A percentile compares a stretch with the other conserved stretches of the same genome.
These are phyloP conservation scores for Nicotiana rustica DNA, from an alignment of 305 asterid species.

Conservation along the genomic window DNA sequence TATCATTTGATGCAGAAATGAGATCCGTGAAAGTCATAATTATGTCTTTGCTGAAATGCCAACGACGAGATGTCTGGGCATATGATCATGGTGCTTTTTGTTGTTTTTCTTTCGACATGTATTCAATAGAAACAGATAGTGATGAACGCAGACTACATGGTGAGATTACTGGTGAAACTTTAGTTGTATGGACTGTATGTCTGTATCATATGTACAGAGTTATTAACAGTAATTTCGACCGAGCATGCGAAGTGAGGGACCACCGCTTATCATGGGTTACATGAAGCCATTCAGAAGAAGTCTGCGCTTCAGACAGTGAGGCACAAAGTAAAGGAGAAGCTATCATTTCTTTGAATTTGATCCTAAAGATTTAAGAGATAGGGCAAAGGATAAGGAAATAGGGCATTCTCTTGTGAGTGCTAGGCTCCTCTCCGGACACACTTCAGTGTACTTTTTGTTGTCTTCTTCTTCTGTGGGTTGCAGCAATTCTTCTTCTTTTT, in stretches of 20 bases:
- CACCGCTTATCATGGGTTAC: neutral
- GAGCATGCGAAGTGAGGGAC: constrained; percentile 4
- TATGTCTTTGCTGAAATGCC: neutral
- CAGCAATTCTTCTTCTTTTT: neutral
- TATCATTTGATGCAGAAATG: neutral
- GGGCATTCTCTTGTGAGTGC: neutral
- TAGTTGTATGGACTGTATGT: neutral
- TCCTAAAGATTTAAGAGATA: neutral
- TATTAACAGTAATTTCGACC: neutral
- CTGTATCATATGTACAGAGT: neutral
- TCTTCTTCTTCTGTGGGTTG: constrained; percentile 14
- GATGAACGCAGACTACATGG: neutral
- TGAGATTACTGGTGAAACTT: constrained; percentile 4
- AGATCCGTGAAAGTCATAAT: neutral
- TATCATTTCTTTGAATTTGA: constrained; percentile 16
- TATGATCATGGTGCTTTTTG: neutral
- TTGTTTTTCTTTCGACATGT: neutral
- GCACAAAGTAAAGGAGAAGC: neutral
- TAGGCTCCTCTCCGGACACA: neutral
- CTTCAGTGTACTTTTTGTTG: neutral
- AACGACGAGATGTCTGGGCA: neutral
- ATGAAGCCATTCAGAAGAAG: neutral
- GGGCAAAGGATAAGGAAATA: constrained; percentile 14
- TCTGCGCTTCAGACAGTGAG: neutral
- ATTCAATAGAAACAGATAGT: neutral